Percentiles rank a stretch among this genome's conserved stretches.
Evolutionary conservation across 768 basidiomycete species (phyloP).

Genomic region (Lactifluus subvellereus): DNA sequence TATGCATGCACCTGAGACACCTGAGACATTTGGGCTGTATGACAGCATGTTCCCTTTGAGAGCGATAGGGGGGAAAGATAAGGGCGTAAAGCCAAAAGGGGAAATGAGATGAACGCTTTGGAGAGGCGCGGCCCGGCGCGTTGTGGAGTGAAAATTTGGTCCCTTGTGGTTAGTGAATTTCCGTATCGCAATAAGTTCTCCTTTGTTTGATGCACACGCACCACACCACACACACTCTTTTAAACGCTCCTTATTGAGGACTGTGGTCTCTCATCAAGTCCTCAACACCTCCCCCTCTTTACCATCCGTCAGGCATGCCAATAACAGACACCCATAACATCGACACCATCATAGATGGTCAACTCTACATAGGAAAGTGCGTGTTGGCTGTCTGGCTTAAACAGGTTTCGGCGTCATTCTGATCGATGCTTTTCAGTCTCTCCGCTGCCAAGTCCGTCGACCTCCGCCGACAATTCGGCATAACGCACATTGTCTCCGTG

Average conservation of each 20-base stretch:
- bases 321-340: conserved; percentile 15
- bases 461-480: conserved; percentile 49
- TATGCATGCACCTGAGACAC: neutral
- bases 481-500: conserved; percentile 77
- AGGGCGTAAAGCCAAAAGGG: neutral
- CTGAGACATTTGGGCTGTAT: neutral
- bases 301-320: conserved; percentile 9
- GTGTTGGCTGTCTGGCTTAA: neutral
- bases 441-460: conserved; percentile 19
- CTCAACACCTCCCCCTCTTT: neutral
- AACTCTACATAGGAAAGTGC: conserved; percentile 25
- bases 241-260: neutral
- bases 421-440: conserved; percentile 8
- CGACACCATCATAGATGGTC: conserved; percentile 19
- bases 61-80: conserved; percentile 11
- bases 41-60: neutral
- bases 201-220: too few species aligned
- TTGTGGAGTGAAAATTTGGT: too few species aligned
- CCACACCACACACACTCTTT: neutral
- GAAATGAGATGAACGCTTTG: neutral
- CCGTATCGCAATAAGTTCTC: conserved; percentile 10
- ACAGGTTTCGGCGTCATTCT: neutral
- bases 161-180: too few species aligned
- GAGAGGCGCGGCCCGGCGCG: too few species aligned
- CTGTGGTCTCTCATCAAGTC: neutral